Evolutionary conservation across 257 asterid genomes (phyloP).

Genomic region (Solanum arcanum): DNA sequence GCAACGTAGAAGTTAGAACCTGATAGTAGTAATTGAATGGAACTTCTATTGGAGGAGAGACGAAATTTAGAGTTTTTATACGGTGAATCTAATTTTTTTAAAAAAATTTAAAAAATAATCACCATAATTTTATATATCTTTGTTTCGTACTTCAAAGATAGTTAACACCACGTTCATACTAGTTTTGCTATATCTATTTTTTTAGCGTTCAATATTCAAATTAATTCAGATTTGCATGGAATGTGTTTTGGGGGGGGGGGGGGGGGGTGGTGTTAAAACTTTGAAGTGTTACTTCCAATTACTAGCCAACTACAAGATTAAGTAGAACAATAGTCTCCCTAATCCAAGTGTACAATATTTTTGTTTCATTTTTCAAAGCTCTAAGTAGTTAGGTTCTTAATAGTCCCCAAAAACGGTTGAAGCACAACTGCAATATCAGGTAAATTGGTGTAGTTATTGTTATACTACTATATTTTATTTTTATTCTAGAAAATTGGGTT

Average conservation of each 20-base stretch:
- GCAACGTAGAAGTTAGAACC: not conserved
- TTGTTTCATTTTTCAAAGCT: not conserved
- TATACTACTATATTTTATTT: not conserved
- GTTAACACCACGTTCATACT: too few relatives aligned
- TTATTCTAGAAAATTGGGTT: not conserved
- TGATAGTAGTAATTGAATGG: too few relatives aligned
- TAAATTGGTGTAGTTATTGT: not conserved
- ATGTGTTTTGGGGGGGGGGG: too few relatives aligned
- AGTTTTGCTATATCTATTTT: too few relatives aligned
- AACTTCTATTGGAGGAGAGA: too few relatives aligned
- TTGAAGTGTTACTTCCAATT: not conserved
- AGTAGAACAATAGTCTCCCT: not conserved
- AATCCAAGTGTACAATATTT: not conserved
- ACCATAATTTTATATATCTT: not conserved
- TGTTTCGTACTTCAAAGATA: too few relatives aligned
- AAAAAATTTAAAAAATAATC: not conserved
- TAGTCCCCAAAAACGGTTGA: not conserved
- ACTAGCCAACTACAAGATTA: not conserved
- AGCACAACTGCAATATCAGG: not conserved
- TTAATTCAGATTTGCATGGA: not conserved
- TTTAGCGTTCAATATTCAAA: not conserved
- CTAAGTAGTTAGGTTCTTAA: not conserved
- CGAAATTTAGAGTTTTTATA: too few relatives aligned
- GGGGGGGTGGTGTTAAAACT: not conserved
- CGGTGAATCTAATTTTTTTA: too few relatives aligned